A percentile compares a stretch with the other conserved stretches of the same genome.
Conservation (phyloP, 75 land plant genomes). For the Pinus tabuliformis region DNA sequence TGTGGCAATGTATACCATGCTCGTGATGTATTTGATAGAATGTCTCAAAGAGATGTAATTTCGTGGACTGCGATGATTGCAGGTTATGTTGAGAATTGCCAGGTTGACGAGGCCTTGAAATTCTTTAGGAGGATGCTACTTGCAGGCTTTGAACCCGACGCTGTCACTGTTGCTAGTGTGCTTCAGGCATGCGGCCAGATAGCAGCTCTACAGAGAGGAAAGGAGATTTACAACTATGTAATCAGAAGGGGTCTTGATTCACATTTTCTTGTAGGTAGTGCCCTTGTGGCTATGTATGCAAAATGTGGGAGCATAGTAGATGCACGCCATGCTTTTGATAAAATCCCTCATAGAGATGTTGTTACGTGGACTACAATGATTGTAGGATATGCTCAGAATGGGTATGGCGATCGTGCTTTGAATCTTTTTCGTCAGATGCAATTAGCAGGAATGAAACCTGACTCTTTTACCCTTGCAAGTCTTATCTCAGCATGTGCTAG, state of each 20-base stretch:
- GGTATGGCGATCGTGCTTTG: constrained; percentile 36
- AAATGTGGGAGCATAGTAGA: constrained; percentile 1
- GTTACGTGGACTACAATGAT: constrained; percentile 57
- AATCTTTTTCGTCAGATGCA: constrained; percentile 39
- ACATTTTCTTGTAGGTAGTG: constrained; percentile 6
- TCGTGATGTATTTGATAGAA: not conserved
- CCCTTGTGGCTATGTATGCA: constrained; percentile 10
- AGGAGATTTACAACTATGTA: constrained; percentile 3
- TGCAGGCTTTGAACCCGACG: not conserved
- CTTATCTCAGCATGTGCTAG: not conserved
- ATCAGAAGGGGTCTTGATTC: constrained; percentile 4
- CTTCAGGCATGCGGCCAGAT: constrained; percentile 8
- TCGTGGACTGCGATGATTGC: constrained; percentile 12
- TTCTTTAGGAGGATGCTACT: constrained; percentile 8
- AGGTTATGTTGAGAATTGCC: not conserved
- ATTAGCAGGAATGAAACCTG: too few relatives aligned
- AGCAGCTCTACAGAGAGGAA: not conserved
- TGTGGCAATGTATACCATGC: not conserved
- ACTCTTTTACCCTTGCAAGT: too few relatives aligned
- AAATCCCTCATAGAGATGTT: not conserved
- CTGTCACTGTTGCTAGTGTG: not conserved
- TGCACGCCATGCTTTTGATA: constrained; percentile 11
- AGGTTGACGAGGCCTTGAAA: not conserved
- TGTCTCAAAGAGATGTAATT: constrained; percentile 3
- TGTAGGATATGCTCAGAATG: constrained; percentile 54